Evolutionary conservation across 306 rosid species (phyloP), one percentile per base, ranked within the genome.

Genomic region (Corylus americana): DNA sequence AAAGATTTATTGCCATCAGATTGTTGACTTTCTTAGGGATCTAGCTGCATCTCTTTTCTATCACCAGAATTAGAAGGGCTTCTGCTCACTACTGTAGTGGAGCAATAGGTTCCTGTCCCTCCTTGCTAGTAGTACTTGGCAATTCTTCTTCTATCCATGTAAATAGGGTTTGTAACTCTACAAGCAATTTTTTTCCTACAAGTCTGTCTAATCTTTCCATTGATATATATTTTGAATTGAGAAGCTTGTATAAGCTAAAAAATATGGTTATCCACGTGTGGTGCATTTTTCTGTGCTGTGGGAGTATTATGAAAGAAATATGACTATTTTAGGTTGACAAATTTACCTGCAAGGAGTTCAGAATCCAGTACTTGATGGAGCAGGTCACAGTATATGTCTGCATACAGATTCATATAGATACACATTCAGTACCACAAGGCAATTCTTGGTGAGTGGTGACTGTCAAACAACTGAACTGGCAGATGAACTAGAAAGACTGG

Each of bases 341-440:
- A 31, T 75, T 78, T 87, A 90, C 97, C 97, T 90, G 97, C 89
- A 92, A 80, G 62, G 84, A 84, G 70, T 90, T 90, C 72, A 90
- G 88, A 89, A 92, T 4, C 97, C 97, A 92, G 81, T 90, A 92
- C 81, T 67, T 42, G 83, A 71, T 64, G 80, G 97, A 92, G 91
- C 97, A 92, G 54, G 87, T 90, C 79, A 82, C 76, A 35, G 90
- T 81, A 69, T 90, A 90, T 39, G 97, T 88, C 97, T 92, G 97
- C 90, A 85, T 20, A 49, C 31, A 74, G 54, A 77, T 47, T 55
- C 68, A 80, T 45, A 79, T 64, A 48, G 31, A 78, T 31, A 54
- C 68, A 57, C 17, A 71, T 74, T 49, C 66, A 73, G 48, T 64
- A 31, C n/a, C 57, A 77, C 18, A 12, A 51, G 45, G 59, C 27